Conservation (phyloP, 768 basidiomycete genomes). For the Pleurotus ostreatus region DNA sequence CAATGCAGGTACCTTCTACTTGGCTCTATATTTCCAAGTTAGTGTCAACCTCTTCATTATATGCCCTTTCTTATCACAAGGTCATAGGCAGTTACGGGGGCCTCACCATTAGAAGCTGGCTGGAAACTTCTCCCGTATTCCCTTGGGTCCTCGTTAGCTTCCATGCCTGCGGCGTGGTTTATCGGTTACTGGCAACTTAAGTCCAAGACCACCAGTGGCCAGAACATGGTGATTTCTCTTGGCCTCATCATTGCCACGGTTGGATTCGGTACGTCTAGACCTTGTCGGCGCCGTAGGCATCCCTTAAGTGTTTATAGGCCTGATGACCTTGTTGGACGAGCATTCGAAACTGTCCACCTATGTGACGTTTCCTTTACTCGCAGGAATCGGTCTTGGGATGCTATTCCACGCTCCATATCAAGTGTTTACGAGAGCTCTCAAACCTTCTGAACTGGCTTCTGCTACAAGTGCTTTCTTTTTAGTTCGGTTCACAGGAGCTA, state of each 20-base stretch:
- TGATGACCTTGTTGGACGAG: slow-evolving; percentile 61
- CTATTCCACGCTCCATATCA: slow-evolving; percentile 85
- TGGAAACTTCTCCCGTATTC: slow-evolving; percentile 79
- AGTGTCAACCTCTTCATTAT: slow-evolving; percentile 14
- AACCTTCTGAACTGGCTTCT: slow-evolving; percentile 63
- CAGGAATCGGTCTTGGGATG: slow-evolving; percentile 79
- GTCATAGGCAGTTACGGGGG: slow-evolving; percentile 62
- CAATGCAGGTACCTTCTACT: slow-evolving; percentile 82
- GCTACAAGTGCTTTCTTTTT: slow-evolving; percentile 87
- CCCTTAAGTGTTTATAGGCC: slow-evolving; percentile 41
- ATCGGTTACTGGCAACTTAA: slow-evolving; percentile 63
- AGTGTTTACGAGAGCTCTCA: slow-evolving; percentile 65
- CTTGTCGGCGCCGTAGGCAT: slow-evolving; percentile 10
- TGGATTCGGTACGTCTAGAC: slow-evolving; percentile 62
- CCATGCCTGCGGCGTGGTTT: slow-evolving; percentile 84
- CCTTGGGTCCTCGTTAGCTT: slow-evolving; percentile 78
- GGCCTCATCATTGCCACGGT: slow-evolving; percentile 64
- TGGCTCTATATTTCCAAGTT: slow-evolving; percentile 82
- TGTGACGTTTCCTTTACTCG: slow-evolving; percentile 58
- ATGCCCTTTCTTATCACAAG: slow-evolving; percentile 10
- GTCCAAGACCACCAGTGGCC: slow-evolving; percentile 54
- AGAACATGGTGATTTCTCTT: slow-evolving; percentile 57
- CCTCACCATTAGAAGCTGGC: slow-evolving; percentile 69
- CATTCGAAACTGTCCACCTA: slow-evolving; percentile 41
- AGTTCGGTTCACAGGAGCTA: slow-evolving; percentile 83